Base-by-base conservation (phyloP, 2,329 filamentous ascomycete genomes). In the Didymella glomerata region DNA sequence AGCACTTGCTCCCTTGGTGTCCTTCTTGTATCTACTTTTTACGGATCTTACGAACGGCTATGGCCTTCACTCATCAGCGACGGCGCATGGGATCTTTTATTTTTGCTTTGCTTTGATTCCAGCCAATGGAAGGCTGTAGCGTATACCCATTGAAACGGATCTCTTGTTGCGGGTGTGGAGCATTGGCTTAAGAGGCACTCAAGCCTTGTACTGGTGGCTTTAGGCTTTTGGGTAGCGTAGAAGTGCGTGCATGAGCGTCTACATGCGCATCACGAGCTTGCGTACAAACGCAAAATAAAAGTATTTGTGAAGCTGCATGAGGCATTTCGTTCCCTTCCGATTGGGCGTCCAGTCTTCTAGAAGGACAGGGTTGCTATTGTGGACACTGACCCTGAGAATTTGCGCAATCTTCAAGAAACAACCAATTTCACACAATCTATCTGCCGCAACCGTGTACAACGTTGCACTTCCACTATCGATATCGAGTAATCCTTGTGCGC, bases 61-160 rank as follows among this genome's bases (percentile, higher is more conserved):
- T 57, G 48, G 60, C 56, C 58, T 67, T 65, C 61, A 67, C 54
- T 68, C 72, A 76, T 76, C 67, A 76, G 75, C 75, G 75, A 75
- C 55, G 75, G 73, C 74, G 73, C 66, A 67, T 64, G 69, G 53
- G 55, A 18, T 66, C 56, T 25, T 24, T 61, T 64, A 50, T 56
- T 57, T 66, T 63, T 67, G 54, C 64, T 54, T 51, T 54, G 41
- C 25, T 54, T 49, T 48, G 41, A 36, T 54, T 49, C 45, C n/a
- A 24, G 34, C 54, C 44, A 56, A 47, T 30, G 49, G 34, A 52
- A 38, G 54, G 47, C 61, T 49, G 55, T 47, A 61, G 62, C 58
- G 64, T 51, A 68, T 68, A 68, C 66, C 66, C 66, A 62, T 57
- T 46, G 63, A 52, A 54, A 53, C 40, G 50, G 49, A 57, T 54